Conservation (phyloP, 805 yeast species). For the Yamadazyma nakazawae region DNA sequence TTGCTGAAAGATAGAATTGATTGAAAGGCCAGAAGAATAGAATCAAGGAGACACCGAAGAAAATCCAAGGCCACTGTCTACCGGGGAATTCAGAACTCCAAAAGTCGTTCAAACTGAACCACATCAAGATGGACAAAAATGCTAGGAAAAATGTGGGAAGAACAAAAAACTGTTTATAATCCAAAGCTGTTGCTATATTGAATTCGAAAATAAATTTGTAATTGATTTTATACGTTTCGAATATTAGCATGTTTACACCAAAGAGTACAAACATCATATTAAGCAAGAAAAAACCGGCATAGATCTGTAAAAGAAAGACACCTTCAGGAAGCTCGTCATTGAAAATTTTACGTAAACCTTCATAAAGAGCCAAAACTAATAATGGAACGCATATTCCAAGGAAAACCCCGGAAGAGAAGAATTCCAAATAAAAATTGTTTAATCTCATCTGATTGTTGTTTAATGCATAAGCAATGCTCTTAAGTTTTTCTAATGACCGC, state of each 20-base stretch:
- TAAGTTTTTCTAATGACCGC: constrained; percentile 65
- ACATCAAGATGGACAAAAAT: constrained; percentile 56
- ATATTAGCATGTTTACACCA: constrained; percentile 65
- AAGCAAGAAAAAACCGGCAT: constrained; percentile 85
- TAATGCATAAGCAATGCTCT: constrained; percentile 39
- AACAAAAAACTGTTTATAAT: constrained; percentile 62
- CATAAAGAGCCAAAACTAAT: constrained; percentile 53
- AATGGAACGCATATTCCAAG: constrained; percentile 73
- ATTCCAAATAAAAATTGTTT: constrained; percentile 35
- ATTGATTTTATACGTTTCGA: constrained; percentile 75
- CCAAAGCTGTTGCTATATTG: constrained; percentile 61
- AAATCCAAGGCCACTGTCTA: constrained; percentile 77
- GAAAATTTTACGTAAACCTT: constrained; percentile 44
- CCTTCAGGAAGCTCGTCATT: constrained; percentile 50
- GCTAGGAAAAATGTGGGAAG: constrained; percentile 61
- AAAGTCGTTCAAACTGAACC: constrained; percentile 73
- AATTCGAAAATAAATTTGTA: constrained; percentile 92
- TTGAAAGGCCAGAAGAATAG: constrained; percentile 61
- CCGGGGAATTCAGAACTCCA: constrained; percentile 62
- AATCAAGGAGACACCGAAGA: constrained; percentile 49
- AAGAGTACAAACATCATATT: constrained; percentile 60
- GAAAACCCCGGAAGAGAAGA: constrained; percentile 63
- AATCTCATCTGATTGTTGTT: constrained; percentile 26
- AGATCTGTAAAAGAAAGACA: constrained; percentile 67
- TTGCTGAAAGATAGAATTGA: constrained; percentile 53